Conservation (phyloP, 116 monocot species). For the Phalaenopsis hybrid region DNA sequence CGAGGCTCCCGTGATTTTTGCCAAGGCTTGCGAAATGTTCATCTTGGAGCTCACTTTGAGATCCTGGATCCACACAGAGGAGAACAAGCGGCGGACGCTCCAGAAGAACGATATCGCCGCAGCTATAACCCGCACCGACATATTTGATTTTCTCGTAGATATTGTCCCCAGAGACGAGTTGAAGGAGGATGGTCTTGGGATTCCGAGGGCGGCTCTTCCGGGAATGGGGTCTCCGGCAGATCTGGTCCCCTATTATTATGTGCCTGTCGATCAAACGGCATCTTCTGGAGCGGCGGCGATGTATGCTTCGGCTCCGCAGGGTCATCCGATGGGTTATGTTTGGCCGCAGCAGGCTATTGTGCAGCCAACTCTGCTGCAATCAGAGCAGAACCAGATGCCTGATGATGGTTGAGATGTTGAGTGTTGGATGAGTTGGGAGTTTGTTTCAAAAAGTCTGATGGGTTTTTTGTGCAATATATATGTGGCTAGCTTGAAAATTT, state of each 20-base stretch:
- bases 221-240: constrained; percentile 25
- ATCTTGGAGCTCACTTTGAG: constrained; percentile 45
- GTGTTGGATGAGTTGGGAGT: neutral
- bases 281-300: neutral
- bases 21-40: constrained; percentile 52
- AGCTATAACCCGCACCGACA: constrained; percentile 45
- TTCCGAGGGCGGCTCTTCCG: constrained; percentile 26
- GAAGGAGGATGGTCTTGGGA: constrained; percentile 39
- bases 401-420: constrained; percentile 11
- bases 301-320: neutral
- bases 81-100: constrained; percentile 56
- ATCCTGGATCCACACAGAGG: constrained; percentile 50
- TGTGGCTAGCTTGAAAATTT: neutral
- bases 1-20: constrained; percentile 50
- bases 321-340: constrained; percentile 5
- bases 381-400: constrained; percentile 10
- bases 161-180: constrained; percentile 54
- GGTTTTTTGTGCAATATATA: neutral
- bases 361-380: neutral
- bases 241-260: constrained; percentile 39
- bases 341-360: neutral
- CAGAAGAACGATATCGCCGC: constrained; percentile 62
- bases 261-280: constrained; percentile 8
- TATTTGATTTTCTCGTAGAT: constrained; percentile 59
- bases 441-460: neutral